Evolutionary conservation across 2,329 filamentous ascomycete genomes (phyloP).

Genomic region (Fusarium sp.): DNA sequence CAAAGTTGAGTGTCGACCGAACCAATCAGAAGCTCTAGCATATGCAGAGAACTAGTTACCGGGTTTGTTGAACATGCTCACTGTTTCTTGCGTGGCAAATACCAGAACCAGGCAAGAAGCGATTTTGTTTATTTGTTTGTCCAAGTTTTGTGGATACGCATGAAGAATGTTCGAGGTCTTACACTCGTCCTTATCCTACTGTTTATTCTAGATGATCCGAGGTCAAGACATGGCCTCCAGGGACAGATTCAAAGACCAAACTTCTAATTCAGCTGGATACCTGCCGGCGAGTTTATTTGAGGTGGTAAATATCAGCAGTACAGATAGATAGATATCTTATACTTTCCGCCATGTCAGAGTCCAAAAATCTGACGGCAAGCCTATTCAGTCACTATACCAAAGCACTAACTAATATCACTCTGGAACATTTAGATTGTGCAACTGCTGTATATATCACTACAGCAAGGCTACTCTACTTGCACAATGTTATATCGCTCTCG

Average conservation of each 20-base stretch:
- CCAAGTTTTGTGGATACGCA: neutral
- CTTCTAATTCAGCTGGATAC: neutral
- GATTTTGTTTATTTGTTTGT: neutral
- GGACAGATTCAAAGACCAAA: neutral
- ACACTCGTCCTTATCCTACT: neutral
- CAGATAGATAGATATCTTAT: neutral
- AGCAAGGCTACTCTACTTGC: neutral
- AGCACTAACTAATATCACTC: neutral
- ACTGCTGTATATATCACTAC: neutral
- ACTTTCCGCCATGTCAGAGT: neutral
- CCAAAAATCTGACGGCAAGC: neutral
- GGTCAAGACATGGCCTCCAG: neutral
- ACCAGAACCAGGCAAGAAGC: neutral
- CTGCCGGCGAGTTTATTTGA: neutral
- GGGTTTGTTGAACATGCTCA: neutral
- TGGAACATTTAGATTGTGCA: neutral
- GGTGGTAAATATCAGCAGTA: neutral
- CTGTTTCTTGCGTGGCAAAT: neutral
- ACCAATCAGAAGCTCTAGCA: neutral
- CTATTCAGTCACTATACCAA: neutral
- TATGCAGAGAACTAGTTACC: neutral
- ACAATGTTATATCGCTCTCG: neutral
- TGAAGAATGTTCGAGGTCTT: neutral
- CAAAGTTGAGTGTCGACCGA: neutral
- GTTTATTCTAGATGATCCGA: neutral